Evolutionary conservation across 371 early-diverging fungal genomes (phyloP), one percentile per base, ranked within the genome.

Genomic region (Nematocida sp.): DNA sequence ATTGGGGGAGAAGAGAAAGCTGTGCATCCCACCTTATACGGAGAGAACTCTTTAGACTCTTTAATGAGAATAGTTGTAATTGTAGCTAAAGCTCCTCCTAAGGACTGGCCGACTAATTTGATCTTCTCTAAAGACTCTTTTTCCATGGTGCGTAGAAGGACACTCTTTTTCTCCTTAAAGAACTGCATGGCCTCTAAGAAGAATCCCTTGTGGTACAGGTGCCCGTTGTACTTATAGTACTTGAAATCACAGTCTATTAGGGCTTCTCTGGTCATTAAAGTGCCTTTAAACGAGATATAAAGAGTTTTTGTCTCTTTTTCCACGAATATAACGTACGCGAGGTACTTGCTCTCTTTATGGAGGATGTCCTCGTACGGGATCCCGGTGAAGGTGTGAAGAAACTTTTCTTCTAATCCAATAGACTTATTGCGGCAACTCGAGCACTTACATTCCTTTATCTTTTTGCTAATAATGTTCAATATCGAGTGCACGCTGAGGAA

Each of bases 11-110:
- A 49, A 36, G 75, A 71, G 49, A 59, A 71, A 16, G 49, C 75
- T 28, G 59, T 61, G 55, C 63, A 36, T 3, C 69, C 13, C 3
- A 54, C 26, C 13, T 9, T 60, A 33, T 71, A 71, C 40, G 39
- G 3, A 13, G 75, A 61, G 16, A 71, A 35, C 23, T 30, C 3
- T 4, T 40, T 13, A 7, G 35, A 38, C 64, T 71, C 75, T 35
- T 60, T 39, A 32, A 67, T 32, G 25, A 68, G 65, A 11, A 65
- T 63, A 3, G 67, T 78, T 4, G 80, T 57, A 18, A 84, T 66
- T n/a, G 60, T 65, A 3, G 86, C 81, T 23, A 86, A 54, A 13
- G 82, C 82, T 3, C 84, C 86, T n/a, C 86, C 86, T 1, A 86
- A 48, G 1, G 84, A 84, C 65, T 86, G 86, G 0, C 86, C 86